Evolutionary conservation across 164 flowering plant genomes (phyloP), one percentile per base, ranked within the genome.

Genomic region (Houttuynia cordata): DNA sequence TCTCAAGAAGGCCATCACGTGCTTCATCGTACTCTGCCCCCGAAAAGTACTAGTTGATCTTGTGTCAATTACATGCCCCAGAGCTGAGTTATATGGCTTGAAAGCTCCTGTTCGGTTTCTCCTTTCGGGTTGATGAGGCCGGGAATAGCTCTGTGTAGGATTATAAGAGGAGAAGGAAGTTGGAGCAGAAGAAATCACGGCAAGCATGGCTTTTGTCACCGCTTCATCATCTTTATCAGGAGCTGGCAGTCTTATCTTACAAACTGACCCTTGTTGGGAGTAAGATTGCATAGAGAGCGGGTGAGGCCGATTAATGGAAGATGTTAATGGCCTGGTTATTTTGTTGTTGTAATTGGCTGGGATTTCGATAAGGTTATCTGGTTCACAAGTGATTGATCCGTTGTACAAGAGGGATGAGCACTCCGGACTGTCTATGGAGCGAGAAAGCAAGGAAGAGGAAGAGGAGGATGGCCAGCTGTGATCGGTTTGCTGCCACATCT

Each of bases 401-500:
- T 61, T 77, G 66, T 75, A 76, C 0, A 78, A 6, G 41, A 79
- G 68, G 37, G 83, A 64, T 7, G 86, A 67, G 20, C 66, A 66
- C 42, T 81, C 87, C 2, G 86, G 75, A 67, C 86, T 86, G 15
- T 75, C 85, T 59, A 73, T 64, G 6, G 96, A 83, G n/a, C 76
- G 49, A 17, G 87, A 79, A 71, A 70, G 67, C 51, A 82, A 59
- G 0, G 87, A 79, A 2, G 93, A 86, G 0, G 91, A 81, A 1
- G 97, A 84, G 0, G 94, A 83, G 2, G 89, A 84, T 24, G 68
- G 76, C 52, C 65, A 66, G 58, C 64, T 68, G 22, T 64, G 76
- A 30, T 76, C 75, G 3, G 62, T 45, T 7, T 45, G 39, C 58
- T 55, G 60, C 10, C 15, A 70, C 13, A 61, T 53, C 62, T 74